phyloP scores from a whole-genome alignment of 2,329 filamentous ascomycete genomes.

The Cytospora schulzeri region DNA sequence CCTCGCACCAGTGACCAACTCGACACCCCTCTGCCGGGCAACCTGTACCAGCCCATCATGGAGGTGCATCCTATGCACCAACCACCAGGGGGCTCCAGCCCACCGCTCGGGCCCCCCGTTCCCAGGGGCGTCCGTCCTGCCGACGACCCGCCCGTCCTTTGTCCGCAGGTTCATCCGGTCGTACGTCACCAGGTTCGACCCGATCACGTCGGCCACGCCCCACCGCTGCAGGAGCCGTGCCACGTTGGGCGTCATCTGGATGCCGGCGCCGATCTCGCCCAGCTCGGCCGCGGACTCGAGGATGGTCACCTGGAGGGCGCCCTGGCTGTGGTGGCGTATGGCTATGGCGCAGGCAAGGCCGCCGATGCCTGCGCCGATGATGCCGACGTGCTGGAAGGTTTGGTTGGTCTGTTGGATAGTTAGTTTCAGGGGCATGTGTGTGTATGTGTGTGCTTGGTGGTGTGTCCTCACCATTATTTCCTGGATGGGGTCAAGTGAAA shows the following conservation, averaged over 20 bases:
- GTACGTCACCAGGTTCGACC: slow-evolving; percentile 43
- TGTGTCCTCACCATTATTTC: not conserved
- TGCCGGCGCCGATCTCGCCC: slow-evolving; percentile 43
- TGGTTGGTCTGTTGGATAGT: not conserved
- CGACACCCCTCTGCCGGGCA: slow-evolving; percentile 41
- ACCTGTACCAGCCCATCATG: slow-evolving; percentile 46
- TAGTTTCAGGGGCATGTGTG: not conserved
- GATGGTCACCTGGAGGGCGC: slow-evolving; percentile 41
- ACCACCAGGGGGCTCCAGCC: slow-evolving; percentile 42
- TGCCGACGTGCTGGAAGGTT: slow-evolving; percentile 7
- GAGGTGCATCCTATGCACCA: slow-evolving; percentile 51
- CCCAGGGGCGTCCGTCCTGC: slow-evolving; percentile 38
- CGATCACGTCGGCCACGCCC: slow-evolving; percentile 43
- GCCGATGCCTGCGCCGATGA: slow-evolving; percentile 20
- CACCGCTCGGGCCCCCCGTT: slow-evolving; percentile 22
- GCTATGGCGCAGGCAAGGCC: slow-evolving; percentile 40
- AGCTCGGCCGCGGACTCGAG: slow-evolving; percentile 45
- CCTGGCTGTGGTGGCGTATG: slow-evolving; percentile 32
- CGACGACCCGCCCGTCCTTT: slow-evolving; percentile 42
- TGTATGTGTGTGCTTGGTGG: no score
- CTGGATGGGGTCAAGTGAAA: no score
- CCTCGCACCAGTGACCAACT: slow-evolving; percentile 41
- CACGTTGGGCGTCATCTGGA: slow-evolving; percentile 45
- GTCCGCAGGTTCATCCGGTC: slow-evolving; percentile 44
- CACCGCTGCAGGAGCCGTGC: slow-evolving; percentile 43